Percentiles rank a stretch among this genome's conserved stretches.
phyloP scores from a whole-genome alignment of 2,329 filamentous ascomycete species.

The Microcera coccophila region DNA sequence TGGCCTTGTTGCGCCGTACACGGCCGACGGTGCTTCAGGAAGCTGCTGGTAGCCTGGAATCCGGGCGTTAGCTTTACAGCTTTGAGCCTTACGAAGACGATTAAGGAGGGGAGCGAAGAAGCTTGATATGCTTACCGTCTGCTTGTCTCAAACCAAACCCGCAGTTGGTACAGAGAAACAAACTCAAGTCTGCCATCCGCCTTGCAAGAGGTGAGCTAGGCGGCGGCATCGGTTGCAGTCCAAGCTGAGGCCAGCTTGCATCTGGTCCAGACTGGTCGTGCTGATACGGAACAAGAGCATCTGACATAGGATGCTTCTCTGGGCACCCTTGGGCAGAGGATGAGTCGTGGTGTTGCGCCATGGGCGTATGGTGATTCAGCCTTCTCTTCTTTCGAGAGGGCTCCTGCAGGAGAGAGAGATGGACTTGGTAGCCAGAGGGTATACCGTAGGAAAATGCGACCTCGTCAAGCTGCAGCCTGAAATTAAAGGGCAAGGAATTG shows the following conservation, averaged over 20 bases:
- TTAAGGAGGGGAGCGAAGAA: background rate
- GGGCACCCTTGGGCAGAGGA: conserved; percentile 26
- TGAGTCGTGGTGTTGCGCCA: conserved; percentile 26
- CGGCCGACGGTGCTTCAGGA: conserved; percentile 20
- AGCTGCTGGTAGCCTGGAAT: conserved; percentile 35
- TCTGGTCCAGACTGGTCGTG: conserved; percentile 18
- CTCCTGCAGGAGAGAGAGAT: conserved; percentile 24
- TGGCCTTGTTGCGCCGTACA: conserved; percentile 29
- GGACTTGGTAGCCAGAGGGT: conserved; percentile 30
- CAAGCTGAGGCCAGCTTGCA: conserved; percentile 21
- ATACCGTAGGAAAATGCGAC: conserved; percentile 30
- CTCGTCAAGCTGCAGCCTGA: conserved; percentile 26
- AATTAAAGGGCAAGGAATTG: conserved; percentile 24
- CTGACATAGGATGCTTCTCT: conserved; percentile 30
- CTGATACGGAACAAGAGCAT: conserved; percentile 20
- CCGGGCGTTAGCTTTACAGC: conserved; percentile 9
- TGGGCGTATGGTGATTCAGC: conserved; percentile 28
- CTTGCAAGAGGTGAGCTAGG: conserved; percentile 25
- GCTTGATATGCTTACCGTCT: conserved; percentile 29
- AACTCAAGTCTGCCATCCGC: conserved; percentile 28
- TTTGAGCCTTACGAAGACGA: background rate
- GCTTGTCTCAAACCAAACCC: conserved; percentile 24
- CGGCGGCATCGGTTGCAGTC: conserved; percentile 20
- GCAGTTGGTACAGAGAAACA: conserved; percentile 33
- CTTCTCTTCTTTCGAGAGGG: conserved; percentile 32